Conservation (phyloP, 2,329 filamentous ascomycete species). For the Cercospora zeae-maydis region DNA sequence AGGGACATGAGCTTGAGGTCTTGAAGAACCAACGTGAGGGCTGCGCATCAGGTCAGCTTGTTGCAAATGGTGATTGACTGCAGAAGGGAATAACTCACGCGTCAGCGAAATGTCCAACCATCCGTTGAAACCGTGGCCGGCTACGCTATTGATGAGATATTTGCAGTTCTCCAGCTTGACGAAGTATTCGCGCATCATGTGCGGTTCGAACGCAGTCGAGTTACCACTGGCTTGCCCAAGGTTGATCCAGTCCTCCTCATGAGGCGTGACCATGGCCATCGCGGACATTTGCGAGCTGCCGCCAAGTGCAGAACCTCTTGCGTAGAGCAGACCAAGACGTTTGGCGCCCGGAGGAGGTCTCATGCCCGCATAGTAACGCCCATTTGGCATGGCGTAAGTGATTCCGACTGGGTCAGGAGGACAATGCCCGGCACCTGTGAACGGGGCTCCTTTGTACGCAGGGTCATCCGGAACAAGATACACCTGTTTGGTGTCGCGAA, state of each 20-base stretch:
- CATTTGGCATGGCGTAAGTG: conserved; percentile 45
- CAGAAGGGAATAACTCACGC: conserved; percentile 34
- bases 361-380: conserved; percentile 50
- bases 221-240: conserved; percentile 59
- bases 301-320: conserved; percentile 54
- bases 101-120: conserved; percentile 9
- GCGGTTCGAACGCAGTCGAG: conserved; percentile 50
- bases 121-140: conserved; percentile 57
- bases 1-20: conserved; percentile 39
- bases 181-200: conserved; percentile 57
- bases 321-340: conserved; percentile 47
- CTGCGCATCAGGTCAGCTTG: not conserved
- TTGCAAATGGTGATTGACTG: not conserved
- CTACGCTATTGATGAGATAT: conserved; percentile 45
- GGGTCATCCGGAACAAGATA: conserved; percentile 8
- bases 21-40: conserved; percentile 49
- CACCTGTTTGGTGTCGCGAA: conserved; percentile 9
- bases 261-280: conserved; percentile 55
- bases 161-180: conserved; percentile 40
- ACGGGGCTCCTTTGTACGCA: conserved; percentile 1
- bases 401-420: conserved; percentile 3
- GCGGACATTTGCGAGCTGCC: conserved; percentile 60
- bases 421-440: not conserved
- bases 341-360: conserved; percentile 37
- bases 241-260: conserved; percentile 57